Conservation (phyloP, 1,139 yeast species). For the Candida sojae region DNA sequence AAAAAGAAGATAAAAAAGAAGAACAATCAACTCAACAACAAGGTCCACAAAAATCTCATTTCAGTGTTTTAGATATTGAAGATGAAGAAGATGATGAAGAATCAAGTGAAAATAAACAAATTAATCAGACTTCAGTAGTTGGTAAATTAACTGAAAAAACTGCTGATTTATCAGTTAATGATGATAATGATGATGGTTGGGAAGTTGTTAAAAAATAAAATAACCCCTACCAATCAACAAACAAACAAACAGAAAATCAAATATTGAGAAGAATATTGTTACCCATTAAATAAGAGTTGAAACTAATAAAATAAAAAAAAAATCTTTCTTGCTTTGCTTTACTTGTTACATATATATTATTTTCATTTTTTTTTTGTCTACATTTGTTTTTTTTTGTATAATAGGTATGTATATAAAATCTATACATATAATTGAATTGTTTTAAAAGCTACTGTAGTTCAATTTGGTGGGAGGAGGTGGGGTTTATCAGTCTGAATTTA, state of each 20-base stretch:
- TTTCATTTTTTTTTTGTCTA: not conserved
- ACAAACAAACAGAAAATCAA: too few species aligned
- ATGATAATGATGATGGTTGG: slow-evolving; percentile 59
- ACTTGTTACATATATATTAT: slow-evolving; percentile 7
- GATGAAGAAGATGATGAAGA: slow-evolving; percentile 65
- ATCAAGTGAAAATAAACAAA: slow-evolving; percentile 32
- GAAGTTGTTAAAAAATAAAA: slow-evolving; percentile 56
- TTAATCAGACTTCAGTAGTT: slow-evolving; percentile 19
- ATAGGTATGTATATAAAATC: slow-evolving; percentile 1
- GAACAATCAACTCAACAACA: slow-evolving; percentile 36
- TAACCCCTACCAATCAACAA: too few species aligned
- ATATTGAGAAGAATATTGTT: too few species aligned
- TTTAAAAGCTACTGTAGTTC: too few species aligned
- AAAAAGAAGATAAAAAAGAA: slow-evolving; percentile 17
- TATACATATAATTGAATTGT: too few species aligned
- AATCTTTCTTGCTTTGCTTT: not conserved
- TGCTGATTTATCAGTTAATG: slow-evolving; percentile 40
- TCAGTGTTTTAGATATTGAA: slow-evolving; percentile 58
- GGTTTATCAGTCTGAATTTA: too few species aligned
- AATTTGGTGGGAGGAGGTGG: too few species aligned
- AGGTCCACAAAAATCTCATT: slow-evolving; percentile 58
- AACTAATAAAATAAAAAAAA: too few species aligned
- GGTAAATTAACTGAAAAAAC: slow-evolving; percentile 46
- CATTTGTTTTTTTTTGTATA: not conserved
- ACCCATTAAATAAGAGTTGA: too few species aligned